Evolutionary conservation across 2,329 filamentous ascomycete species (phyloP).

Genomic region (Pochonia chlamydosporia): DNA sequence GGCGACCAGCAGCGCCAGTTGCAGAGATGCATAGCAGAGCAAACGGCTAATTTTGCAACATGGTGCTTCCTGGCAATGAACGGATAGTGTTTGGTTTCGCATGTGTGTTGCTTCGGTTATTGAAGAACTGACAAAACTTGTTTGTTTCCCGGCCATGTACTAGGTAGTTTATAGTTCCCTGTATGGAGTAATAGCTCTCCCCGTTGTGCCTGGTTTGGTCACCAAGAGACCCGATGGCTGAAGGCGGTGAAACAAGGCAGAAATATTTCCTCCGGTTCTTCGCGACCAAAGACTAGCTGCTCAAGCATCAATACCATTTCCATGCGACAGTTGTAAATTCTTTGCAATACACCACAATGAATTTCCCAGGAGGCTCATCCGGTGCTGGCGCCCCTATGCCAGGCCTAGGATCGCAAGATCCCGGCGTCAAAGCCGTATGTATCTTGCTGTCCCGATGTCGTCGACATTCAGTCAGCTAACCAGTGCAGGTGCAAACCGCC

Average conservation of each 20-base stretch:
- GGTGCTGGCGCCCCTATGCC: conserved; percentile 17
- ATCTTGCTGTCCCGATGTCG: conserved; percentile 1
- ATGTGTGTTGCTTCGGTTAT: no score
- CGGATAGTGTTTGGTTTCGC: no score
- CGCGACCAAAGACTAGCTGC: background rate
- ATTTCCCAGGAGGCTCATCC: conserved; percentile 28
- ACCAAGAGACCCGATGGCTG: conserved; percentile 4
- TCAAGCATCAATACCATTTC: background rate
- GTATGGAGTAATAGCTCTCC: no score
- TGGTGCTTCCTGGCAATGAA: no score
- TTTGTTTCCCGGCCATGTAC: no score
- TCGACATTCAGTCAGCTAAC: background rate
- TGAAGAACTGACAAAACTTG: no score
- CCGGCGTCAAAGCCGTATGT: conserved; percentile 45
- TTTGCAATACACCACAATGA: conserved; percentile 25
- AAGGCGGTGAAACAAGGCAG: conserved; percentile 33
- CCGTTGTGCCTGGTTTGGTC: no score
- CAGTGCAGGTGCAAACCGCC: conserved; percentile 62
- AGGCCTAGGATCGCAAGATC: conserved; percentile 36
- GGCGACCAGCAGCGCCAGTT: no score
- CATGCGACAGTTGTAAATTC: background rate
- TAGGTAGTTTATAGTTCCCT: no score
- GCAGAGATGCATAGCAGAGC: no score
- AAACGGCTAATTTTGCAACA: no score
- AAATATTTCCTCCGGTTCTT: conserved; percentile 28